Conservation (phyloP, 257 asterid species). For the Nicotiana paniculata region DNA sequence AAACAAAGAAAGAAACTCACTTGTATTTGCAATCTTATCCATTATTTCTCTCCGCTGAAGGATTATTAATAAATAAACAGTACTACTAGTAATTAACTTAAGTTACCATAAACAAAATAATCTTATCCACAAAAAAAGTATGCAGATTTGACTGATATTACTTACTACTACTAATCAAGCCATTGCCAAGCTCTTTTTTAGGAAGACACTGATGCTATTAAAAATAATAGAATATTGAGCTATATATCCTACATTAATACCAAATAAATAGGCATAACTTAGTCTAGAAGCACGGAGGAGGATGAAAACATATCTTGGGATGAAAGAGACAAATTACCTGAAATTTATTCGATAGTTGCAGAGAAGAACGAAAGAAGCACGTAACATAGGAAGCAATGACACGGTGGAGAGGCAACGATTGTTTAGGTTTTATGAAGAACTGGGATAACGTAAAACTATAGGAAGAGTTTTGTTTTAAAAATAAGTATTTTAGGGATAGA, state of each 20-base stretch:
- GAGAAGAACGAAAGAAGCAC: no score
- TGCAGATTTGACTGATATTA: background rate
- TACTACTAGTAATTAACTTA: background rate
- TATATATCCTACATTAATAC: background rate
- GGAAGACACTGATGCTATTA: background rate
- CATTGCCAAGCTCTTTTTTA: background rate
- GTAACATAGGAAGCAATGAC: no score
- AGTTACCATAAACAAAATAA: background rate
- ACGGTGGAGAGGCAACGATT: no score
- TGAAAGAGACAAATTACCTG: no score
- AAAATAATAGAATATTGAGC: background rate
- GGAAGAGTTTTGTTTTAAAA: no score
- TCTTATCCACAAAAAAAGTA: background rate
- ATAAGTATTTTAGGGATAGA: no score
- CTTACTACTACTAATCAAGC: background rate
- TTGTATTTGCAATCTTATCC: no score
- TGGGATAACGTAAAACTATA: no score
- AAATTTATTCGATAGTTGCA: no score
- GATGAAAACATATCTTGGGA: background rate
- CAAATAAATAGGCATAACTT: background rate
- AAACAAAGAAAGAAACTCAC: no score
- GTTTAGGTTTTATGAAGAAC: no score
- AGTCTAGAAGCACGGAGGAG: no score
- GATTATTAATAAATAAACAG: background rate
- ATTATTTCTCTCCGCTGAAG: background rate